A percentile compares a stretch with the other conserved stretches of the same genome.
Evolutionary conservation across 1,139 yeast genomes (phyloP).

Genomic region (Suhomyces choctaworum): DNA sequence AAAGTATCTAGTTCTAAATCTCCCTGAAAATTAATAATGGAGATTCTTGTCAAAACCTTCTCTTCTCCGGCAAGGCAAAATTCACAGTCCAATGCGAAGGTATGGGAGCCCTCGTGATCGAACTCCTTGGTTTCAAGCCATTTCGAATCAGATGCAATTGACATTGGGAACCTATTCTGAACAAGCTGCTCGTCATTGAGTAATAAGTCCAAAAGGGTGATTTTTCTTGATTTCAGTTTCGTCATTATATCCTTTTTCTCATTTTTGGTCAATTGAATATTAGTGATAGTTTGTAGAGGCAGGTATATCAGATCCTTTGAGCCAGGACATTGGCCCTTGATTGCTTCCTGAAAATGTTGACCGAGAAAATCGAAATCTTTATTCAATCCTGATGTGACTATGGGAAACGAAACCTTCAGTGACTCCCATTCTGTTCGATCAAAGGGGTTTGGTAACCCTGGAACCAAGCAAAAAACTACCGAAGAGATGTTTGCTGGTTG

Average conservation of each 20-base stretch:
- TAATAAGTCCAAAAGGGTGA: constrained; percentile 56
- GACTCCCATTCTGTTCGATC: constrained; percentile 1
- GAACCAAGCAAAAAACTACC: constrained; percentile 62
- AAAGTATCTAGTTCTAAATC: constrained; percentile 65
- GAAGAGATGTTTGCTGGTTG: constrained; percentile 23
- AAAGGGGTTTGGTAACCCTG: constrained; percentile 52
- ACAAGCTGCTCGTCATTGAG: constrained; percentile 47
- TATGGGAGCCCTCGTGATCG: constrained; percentile 57
- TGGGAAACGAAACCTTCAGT: constrained; percentile 2
- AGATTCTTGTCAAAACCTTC: constrained; percentile 72
- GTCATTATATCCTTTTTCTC: constrained; percentile 47
- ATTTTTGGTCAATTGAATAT: constrained; percentile 53
- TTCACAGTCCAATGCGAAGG: constrained; percentile 89
- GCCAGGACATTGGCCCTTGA: constrained; percentile 62
- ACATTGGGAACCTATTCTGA: constrained; percentile 61
- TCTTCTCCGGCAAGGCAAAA: constrained; percentile 72
- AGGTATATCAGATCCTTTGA: constrained; percentile 57
- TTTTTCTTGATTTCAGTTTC: constrained; percentile 35
- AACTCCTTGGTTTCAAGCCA: constrained; percentile 61
- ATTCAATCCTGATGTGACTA: constrained; percentile 18
- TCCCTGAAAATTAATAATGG: constrained; percentile 65
- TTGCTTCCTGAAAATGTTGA: constrained; percentile 37
- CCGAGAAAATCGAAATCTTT: constrained; percentile 38
- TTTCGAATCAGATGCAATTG: constrained; percentile 27
- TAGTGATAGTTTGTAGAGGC: constrained; percentile 54